Conservation (phyloP, 2,329 filamentous ascomycete species). For the Xylariaceae sp. region DNA sequence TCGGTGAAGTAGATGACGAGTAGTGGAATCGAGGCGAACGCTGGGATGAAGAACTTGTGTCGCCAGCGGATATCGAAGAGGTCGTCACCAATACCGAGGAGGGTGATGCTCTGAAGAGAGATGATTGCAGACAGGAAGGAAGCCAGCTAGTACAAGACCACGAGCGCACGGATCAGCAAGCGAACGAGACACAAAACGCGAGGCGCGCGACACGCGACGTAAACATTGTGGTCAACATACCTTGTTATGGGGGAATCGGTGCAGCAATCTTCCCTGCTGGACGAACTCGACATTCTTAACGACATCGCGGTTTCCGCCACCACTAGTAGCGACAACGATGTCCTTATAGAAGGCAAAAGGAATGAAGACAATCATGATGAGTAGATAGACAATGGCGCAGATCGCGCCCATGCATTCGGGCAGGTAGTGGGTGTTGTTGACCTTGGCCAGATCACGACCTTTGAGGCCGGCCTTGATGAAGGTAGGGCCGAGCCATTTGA, state of each 20-base stretch:
- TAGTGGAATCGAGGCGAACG: conserved; percentile 86
- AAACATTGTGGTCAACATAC: conserved; percentile 39
- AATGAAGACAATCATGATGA: conserved; percentile 85
- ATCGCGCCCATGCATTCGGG: conserved; percentile 96
- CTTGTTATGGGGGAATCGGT: conserved; percentile 92
- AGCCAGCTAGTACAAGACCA: conserved; percentile 58
- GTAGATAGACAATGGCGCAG: conserved; percentile 85
- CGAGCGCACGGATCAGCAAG: too few relatives aligned
- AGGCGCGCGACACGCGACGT: too few relatives aligned
- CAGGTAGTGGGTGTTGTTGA: conserved; percentile 47
- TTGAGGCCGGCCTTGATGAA: conserved; percentile 87
- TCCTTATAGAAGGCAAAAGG: conserved; percentile 98
- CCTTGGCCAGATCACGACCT: conserved; percentile 82
- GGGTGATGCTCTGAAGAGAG: conserved; percentile 82
- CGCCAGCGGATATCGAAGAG: conserved; percentile 98
- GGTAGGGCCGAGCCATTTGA: conserved; percentile 85
- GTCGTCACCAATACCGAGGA: conserved; percentile 91
- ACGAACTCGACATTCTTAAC: conserved; percentile 68
- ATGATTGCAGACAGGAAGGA: conserved; percentile 93
- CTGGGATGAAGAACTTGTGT: conserved; percentile 97
- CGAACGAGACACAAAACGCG: too few relatives aligned
- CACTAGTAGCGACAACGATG: conserved; percentile 89
- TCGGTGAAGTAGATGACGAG: conserved; percentile 97
- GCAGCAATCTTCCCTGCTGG: conserved; percentile 77
- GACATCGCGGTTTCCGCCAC: conserved; percentile 85